Evolutionary conservation across 805 yeast genomes (phyloP), one percentile per base, ranked within the genome.

Genomic region (Candida germanica): DNA sequence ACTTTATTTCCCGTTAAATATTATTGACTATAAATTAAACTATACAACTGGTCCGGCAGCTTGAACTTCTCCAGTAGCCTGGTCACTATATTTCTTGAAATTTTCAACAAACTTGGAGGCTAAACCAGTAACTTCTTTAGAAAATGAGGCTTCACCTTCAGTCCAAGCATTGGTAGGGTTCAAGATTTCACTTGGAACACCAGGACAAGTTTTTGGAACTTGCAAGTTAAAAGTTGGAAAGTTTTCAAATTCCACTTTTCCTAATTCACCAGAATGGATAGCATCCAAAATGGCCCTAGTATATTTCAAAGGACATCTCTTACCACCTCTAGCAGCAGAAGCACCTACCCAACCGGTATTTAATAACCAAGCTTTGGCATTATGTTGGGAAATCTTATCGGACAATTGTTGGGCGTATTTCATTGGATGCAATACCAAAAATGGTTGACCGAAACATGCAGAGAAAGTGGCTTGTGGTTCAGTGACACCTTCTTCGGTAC

Each of bases 311-410:
- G 98, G 91, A 71, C 98, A 91, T 72, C 98, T 83, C 74, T 87
- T 83, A 61, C 98, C 98, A 53, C 97, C 98, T 61, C 80, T 76
- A 38, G 87, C 73, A 49, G 86, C 95, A 42, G 95, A 83, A 52
- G 89, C 80, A 44, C 98, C 98, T 47, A 89, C 87, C 98, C 98
- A 91, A 46, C 98, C 98, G 49, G 98, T 91, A 73, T 91, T 91
- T 61, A 91, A 78, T 64, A 91, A 77, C 96, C 96, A 91, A 39
- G 98, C 98, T 57, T 79, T 77, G 35, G 97, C 88, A 51, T 80
- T 80, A 72, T 89, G 93, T 61, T 84, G 61, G 38, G 83, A 66
- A 75, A 91, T 93, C 77, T 89, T 91, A 64, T 87, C 91, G 38
- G 95, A 82, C 56, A 91, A 78, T 80, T 91, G 95, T 66, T 87